Percentiles rank a stretch among this genome's conserved stretches.
Evolutionary conservation across 2,329 filamentous ascomycete genomes (phyloP).

Genomic region (Sarocladium kiliense): DNA sequence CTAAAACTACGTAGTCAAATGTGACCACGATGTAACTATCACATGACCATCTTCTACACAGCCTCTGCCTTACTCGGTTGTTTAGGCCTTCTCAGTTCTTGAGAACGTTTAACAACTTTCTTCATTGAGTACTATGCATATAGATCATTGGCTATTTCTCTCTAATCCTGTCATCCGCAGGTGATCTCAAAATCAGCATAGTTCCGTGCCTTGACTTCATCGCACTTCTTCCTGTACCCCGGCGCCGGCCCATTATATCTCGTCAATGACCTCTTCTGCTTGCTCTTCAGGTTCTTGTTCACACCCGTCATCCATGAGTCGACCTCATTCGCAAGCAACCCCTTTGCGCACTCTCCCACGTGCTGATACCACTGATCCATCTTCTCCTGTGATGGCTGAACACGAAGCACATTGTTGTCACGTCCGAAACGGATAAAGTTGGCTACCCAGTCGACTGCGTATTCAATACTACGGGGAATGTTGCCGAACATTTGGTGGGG

Average conservation of each 20-base stretch:
- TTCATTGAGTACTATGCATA: too few relatives aligned
- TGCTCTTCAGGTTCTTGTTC: slow-evolving; percentile 42
- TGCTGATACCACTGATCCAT: slow-evolving; percentile 40
- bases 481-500: slow-evolving; percentile 40
- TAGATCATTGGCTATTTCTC: too few relatives aligned
- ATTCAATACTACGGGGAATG: slow-evolving; percentile 34
- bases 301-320: slow-evolving; percentile 53
- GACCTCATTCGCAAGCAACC: slow-evolving; percentile 26
- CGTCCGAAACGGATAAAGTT: slow-evolving; percentile 27
- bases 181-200: not conserved
- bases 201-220: slow-evolving; percentile 23
- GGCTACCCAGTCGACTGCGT: slow-evolving; percentile 33
- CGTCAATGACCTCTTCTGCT: slow-evolving; percentile 39
- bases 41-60: too few relatives aligned
- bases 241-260: slow-evolving; percentile 40
- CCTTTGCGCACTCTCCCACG: slow-evolving; percentile 39
- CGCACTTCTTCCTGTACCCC: slow-evolving; percentile 34
- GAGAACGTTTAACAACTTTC: too few relatives aligned
- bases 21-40: too few relatives aligned
- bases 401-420: slow-evolving; percentile 26
- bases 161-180: not conserved
- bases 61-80: too few relatives aligned
- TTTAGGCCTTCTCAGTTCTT: too few relatives aligned
- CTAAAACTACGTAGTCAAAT: not conserved
- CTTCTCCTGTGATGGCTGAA: slow-evolving; percentile 34